Evolutionary conservation across 306 rosid genomes (phyloP).

Genomic region (Vachellia pachyceras): DNA sequence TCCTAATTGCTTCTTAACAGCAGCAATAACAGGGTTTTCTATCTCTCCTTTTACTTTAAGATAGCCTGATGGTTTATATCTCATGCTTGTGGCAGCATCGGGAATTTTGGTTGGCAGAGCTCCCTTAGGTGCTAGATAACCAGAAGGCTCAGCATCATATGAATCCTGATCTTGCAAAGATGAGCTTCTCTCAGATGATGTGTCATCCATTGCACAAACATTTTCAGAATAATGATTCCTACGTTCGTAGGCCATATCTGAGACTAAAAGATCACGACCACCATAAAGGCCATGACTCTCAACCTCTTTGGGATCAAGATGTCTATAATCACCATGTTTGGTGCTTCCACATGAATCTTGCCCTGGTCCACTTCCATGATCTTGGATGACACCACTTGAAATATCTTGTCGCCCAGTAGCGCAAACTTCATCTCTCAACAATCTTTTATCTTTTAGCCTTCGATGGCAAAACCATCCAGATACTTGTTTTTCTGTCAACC

Average conservation of each 20-base stretch:
- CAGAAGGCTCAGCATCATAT: constrained; percentile 66
- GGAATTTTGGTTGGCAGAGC: constrained; percentile 63
- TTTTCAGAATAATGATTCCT: constrained; percentile 62
- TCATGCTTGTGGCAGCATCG: constrained; percentile 51
- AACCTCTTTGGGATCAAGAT: constrained; percentile 88
- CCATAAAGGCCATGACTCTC: constrained; percentile 81
- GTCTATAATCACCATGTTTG: constrained; percentile 80
- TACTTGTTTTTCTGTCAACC: constrained; percentile 90
- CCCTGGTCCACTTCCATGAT: constrained; percentile 92
- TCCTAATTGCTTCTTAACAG: constrained; percentile 95
- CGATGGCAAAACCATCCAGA: constrained; percentile 99
- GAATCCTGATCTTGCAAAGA: constrained; percentile 78
- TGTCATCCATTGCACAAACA: constrained; percentile 64
- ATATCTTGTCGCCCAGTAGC: constrained; percentile 88
- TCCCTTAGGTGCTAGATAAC: constrained; percentile 56
- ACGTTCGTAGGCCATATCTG: constrained; percentile 56
- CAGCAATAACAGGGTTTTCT: constrained; percentile 95
- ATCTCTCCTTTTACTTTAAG: constrained; percentile 92
- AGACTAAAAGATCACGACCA: constrained; percentile 61
- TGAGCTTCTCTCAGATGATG: constrained; percentile 93
- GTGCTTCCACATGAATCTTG: constrained; percentile 99
- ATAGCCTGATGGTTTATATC: constrained; percentile 93
- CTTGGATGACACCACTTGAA: constrained; percentile 89
- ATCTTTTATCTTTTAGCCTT: constrained; percentile 88
- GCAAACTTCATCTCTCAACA: constrained; percentile 60